A percentile compares a stretch with the other conserved stretches of the same genome.
Conservation (phyloP, 441 rosid genomes). For the Adansonia madagascariensis region DNA sequence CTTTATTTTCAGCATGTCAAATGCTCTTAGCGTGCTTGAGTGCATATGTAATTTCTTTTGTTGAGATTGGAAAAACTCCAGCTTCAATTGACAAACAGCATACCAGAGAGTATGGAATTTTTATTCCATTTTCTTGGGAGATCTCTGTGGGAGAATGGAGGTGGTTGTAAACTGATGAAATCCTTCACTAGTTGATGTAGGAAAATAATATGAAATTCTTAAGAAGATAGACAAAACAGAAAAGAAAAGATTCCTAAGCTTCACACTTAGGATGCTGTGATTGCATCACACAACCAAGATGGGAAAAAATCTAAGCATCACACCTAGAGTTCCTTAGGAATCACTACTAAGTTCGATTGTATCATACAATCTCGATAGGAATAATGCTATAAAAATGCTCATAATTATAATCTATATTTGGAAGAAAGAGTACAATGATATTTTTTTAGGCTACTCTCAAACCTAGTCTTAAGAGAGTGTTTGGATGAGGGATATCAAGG, state of each 20-base stretch:
- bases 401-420: too few species aligned
- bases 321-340: background rate
- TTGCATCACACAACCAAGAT: background rate
- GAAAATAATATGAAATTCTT: background rate
- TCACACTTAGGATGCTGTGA: background rate
- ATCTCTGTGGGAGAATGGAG: too few species aligned
- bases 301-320: background rate
- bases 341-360: background rate
- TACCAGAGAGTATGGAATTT: background rate
- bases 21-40: constrained; percentile 14
- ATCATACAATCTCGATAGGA: background rate
- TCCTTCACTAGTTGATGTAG: too few species aligned
- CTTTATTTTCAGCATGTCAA: constrained; percentile 7
- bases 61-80: background rate
- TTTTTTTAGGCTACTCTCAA: too few species aligned
- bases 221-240: too few species aligned
- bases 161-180: too few species aligned
- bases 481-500: too few species aligned
- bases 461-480: too few species aligned
- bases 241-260: background rate
- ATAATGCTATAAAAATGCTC: background rate
- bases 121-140: background rate
- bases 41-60: background rate
- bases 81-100: background rate
- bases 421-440: too few species aligned